Evolutionary conservation across 2,329 filamentous ascomycete species (phyloP).

Genomic region (Dactylellina drechsleri): DNA sequence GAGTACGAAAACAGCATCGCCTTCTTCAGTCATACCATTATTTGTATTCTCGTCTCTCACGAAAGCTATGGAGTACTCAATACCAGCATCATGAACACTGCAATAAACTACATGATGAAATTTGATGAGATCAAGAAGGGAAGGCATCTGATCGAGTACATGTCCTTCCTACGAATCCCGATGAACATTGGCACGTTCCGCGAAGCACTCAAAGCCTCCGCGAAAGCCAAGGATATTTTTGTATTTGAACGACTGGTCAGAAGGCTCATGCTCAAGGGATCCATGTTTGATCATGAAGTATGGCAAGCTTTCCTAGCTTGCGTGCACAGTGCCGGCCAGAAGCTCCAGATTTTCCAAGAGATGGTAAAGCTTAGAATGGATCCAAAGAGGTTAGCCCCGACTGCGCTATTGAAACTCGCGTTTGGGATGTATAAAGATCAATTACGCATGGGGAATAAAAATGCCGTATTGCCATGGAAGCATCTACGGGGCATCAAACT

Average conservation of each 20-base stretch:
- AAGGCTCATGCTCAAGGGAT: conserved; percentile 20
- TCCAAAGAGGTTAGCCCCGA: conserved; percentile 29
- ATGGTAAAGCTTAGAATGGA: conserved; percentile 37
- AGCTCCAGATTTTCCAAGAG: conserved; percentile 29
- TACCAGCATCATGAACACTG: conserved; percentile 35
- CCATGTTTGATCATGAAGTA: conserved; percentile 17
- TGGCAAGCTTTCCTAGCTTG: conserved; percentile 29
- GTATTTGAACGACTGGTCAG: conserved; percentile 30
- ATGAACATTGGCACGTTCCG: conserved; percentile 38
- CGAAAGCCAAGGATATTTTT: conserved; percentile 37
- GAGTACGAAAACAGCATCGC: conserved; percentile 33
- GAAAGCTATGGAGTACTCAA: conserved; percentile 27
- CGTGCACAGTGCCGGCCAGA: conserved; percentile 32
- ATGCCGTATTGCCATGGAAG: conserved; percentile 30
- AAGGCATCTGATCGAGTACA: conserved; percentile 40
- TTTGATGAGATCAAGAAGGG: conserved; percentile 38
- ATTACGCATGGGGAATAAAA: conserved; percentile 20
- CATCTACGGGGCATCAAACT: conserved; percentile 31
- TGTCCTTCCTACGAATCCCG: conserved; percentile 30
- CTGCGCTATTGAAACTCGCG: conserved; percentile 5
- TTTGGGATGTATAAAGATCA: conserved; percentile 49
- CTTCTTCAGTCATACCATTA: conserved; percentile 32
- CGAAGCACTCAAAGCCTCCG: conserved; percentile 25
- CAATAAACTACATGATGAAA: conserved; percentile 46
- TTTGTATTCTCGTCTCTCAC: conserved; percentile 32